Base-by-base conservation (phyloP, 345 rosid species). In the Schrenkiella parvula region DNA sequence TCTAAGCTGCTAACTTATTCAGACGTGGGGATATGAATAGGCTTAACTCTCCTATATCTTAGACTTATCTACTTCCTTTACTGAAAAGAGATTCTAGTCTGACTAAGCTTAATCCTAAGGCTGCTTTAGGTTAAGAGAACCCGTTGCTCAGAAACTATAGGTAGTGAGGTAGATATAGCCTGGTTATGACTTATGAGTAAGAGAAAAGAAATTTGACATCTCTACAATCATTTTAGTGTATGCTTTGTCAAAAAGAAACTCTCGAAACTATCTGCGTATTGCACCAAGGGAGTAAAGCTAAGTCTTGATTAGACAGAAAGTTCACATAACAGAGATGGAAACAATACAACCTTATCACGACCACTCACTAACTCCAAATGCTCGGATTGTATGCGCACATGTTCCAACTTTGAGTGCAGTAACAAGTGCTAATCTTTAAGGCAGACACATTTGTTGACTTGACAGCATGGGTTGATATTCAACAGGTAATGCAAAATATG, bases 241-340 rank as follows among this genome's bases (percentile, higher is more conserved):
- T 32, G 18, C 70, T 42, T 74, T 52, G 74, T 67, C 74, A 67
- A 67, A 41, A 50, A 59, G 71, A 57, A 58, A n/a, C 32, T 74
- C 10, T 59, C 17, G 18, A 59, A 67, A 68, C 79, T 75, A 68
- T 67, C 73, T 65, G 64, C 22, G 52, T 62, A 62, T 35, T 42
- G 70, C 74, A 53, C 59, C 59, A 67, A 68, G 31, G 28, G 13
- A 53, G 64, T 43, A 75, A 68, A 75, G 64, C 70, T 13, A 68
- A 25, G 47, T 15, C 50, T 37, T 75, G 79, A 75, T 75, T 68
- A 19, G 79, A 75, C 79, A 62, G 74, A 69, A 75, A 75, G 71
- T 54, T 55, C 6, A 1, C 46, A 46, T 19, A 69, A 63, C 58
- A 69, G 35, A 63, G 79, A 75, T 37, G 34, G 35, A 44, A 60